Base-by-base conservation (phyloP, 495 filamentous ascomycete species). In the Sphaerosporella brunnea region DNA sequence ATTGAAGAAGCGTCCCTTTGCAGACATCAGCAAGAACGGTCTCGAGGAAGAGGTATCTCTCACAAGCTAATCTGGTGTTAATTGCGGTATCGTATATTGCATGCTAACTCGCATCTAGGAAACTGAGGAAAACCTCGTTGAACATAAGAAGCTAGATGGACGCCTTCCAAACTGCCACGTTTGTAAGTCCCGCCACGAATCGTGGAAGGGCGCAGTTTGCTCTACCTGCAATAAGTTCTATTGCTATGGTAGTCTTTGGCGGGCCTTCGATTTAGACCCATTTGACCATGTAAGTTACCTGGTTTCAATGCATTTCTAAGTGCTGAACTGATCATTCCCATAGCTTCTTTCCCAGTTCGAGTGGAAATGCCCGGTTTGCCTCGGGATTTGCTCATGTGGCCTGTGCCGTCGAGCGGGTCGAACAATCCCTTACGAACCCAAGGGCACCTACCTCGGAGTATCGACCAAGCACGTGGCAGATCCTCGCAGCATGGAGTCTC, bases 331-430 rank as follows among this genome's bases (percentile, higher is more conserved):
- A n/a, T n/a, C n/a, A n/a, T n/a, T n/a, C n/a, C n/a, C 28, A 13
- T 34, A 58, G 55, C 52, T 48, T 1, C 48, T 95, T 79, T 77
- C 86, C 55, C 70, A 80, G 25, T 70, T 74, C 47, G 64, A 75
- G 34, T 97, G 87, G 87, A 68, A 77, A 55, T 97, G 90, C 53
- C 90, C 90, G 0, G 83, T 77, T 48, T 97, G 90, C 56, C 69
- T 70, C 4, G 73, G 76, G 24, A 78, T 81, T 13, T 97, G 90
- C 71, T 88, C 82, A 49, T 93, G 84, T 55, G 78, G 74, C 7
- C 68, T 68, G 13, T 97, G 90, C 62, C 76, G 82, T 20, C 65
- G 65, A 26, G 66, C 73, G 41, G 59, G 66, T 3, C 69, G 65
- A 0, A 73, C 73, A 61, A 67, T 62, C 23, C 86, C 87, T 0